Base-by-base conservation (phyloP, 352 stramenopile genomes). In the Pythium rhizo-oryzae region DNA sequence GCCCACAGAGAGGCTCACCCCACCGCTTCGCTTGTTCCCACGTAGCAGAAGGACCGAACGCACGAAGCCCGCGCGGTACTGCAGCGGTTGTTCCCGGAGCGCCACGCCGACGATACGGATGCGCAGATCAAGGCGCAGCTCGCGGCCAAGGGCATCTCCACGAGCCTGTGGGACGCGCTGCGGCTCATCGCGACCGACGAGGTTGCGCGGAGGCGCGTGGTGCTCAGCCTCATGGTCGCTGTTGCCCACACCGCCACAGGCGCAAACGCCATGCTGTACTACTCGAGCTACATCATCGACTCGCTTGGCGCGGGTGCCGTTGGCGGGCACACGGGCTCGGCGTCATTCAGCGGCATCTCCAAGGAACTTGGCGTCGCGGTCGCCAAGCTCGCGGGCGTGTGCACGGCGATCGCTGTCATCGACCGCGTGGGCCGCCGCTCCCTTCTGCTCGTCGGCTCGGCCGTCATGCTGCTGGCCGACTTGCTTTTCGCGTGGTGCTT, bases 201-300 rank as follows among this genome's bases (percentile, higher is more conserved):
- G 2, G 58, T 75, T 19, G 76, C 75, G 43, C 78, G 77, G 35
- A 84, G 80, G 41, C 81, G 84, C 23, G 76, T 90, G 2, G 52
- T 88, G 23, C 77, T 90, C 50, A 89, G 77, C 21, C 70, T 92
- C 13, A 44, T 77, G 2, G 81, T 92, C 55, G 82, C 82, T 0
- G 67, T 89, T n/a, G 85, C 76, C 1, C 84, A 92, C 52, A 89
- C 82, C 44, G 63, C 87, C 43, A 92, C 82, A 12, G 84, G 77
- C 13, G 84, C 84, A 1, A 92, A 90, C 61, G 84, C 81, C 11
- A 90, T 92, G 81, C 76, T 92, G n/a, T 92, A 92, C 65, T 92
- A 91, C 62, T 92, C 84, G 13, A 91, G 75, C 67, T 92, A 91
- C 57, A 92, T 92, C 30, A 66, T 92, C 33, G 56, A 78, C 1